Conservation (phyloP, 805 yeast species). For the Yarrowia keelungensis region DNA sequence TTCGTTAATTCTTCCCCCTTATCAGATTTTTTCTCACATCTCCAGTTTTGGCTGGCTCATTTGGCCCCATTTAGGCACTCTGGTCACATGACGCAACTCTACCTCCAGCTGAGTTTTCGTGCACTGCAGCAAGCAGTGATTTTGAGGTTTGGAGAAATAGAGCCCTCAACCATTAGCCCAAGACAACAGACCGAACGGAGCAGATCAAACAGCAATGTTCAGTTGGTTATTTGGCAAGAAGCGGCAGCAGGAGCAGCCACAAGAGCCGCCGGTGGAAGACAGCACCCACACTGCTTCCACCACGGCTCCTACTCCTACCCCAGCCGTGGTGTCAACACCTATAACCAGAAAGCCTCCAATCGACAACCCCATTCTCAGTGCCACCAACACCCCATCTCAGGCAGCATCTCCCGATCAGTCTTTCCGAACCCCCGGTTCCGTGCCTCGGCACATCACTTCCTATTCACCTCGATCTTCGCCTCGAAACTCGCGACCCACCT, state of each 20-base stretch:
- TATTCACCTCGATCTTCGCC: constrained; percentile 21
- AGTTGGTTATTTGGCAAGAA: constrained; percentile 35
- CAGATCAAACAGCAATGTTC: constrained; percentile 19
- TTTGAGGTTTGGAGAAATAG: neutral
- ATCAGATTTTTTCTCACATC: neutral
- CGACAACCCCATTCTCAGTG: constrained; percentile 24
- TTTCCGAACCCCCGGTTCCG: constrained; percentile 27
- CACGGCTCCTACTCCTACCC: neutral
- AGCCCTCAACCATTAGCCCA: neutral
- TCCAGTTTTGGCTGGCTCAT: neutral
- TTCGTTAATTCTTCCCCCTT: neutral
- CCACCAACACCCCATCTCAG: constrained; percentile 2
- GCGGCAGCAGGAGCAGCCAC: constrained; percentile 7
- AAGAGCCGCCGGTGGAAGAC: neutral
- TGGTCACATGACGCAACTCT: constrained; percentile 8
- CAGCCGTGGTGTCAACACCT: constrained; percentile 13
- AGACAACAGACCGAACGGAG: neutral
- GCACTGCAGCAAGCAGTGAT: constrained; percentile 35
- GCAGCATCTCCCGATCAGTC: constrained; percentile 17
- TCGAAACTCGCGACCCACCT: constrained; percentile 9
- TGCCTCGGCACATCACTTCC: constrained; percentile 30
- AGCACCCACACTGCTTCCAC: neutral
- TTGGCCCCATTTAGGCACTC: constrained; percentile 9
- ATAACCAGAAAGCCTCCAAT: constrained; percentile 14
- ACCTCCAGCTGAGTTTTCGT: neutral